These are phyloP conservation scores for Didymella arachidicola DNA, from an alignment of 2,329 filamentous ascomycete genomes.

Conservation along the genomic window DNA sequence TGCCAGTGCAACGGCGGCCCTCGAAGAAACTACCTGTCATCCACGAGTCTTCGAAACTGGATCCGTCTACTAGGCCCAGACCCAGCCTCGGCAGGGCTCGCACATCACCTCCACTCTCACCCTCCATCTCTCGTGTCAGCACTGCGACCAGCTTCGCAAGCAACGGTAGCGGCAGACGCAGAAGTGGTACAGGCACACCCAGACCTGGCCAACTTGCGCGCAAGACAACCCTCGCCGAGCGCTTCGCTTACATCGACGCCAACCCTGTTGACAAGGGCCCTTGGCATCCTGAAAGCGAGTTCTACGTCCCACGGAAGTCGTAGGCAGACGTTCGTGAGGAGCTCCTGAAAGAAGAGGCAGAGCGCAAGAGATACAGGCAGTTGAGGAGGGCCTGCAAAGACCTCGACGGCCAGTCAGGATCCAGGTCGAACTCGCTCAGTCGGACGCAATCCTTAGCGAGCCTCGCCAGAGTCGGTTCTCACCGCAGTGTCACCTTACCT, in stretches of 20 bases:
- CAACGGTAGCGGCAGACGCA: not conserved
- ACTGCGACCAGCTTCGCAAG: constrained; percentile 1
- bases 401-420: constrained; percentile 32
- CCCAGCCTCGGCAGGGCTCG: constrained; percentile 23
- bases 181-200: constrained; percentile 4
- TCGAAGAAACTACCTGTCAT: constrained; percentile 13
- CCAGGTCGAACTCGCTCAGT: constrained; percentile 26
- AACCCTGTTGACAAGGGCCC: constrained; percentile 14
- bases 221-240: constrained; percentile 13
- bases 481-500: constrained; percentile 2
- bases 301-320: constrained; percentile 18
- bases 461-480: constrained; percentile 23
- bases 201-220: constrained; percentile 7
- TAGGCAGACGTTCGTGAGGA: constrained; percentile 16
- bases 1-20: constrained; percentile 15
- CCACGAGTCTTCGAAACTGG: constrained; percentile 23
- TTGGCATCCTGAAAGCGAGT: constrained; percentile 17
- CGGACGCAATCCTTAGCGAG: constrained; percentile 8
- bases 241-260: constrained; percentile 13
- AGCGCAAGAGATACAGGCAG: constrained; percentile 18
- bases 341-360: constrained; percentile 5
- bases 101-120: constrained; percentile 11
- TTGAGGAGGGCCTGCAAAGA: constrained; percentile 23
- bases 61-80: constrained; percentile 22
- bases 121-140: not conserved